These are phyloP conservation scores for Yarrowia galli DNA, from an alignment of 1,139 yeast genomes.

Conservation along the genomic window DNA sequence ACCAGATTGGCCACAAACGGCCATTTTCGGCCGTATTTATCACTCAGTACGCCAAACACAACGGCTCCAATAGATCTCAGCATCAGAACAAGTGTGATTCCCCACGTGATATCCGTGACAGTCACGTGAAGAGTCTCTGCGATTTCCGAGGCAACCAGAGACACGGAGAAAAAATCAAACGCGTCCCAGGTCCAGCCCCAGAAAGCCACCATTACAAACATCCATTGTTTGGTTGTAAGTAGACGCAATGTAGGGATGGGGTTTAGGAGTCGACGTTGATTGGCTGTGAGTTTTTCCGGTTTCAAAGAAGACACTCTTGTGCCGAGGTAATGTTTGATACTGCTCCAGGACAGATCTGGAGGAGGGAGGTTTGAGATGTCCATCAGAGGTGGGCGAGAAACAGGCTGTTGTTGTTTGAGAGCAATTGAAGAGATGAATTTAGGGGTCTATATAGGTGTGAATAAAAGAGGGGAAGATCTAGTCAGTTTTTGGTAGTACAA, in stretches of 20 bases:
- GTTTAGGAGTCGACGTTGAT: slow-evolving; percentile 52
- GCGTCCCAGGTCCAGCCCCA: slow-evolving; percentile 84
- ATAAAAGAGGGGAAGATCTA: not conserved
- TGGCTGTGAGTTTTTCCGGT: slow-evolving; percentile 52
- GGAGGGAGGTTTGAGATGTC: slow-evolving; percentile 9
- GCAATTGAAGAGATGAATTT: no score
- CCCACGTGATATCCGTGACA: slow-evolving; percentile 73
- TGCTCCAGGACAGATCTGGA: slow-evolving; percentile 37
- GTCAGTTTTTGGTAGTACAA: no score
- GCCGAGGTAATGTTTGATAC: slow-evolving; percentile 51
- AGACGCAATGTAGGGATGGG: slow-evolving; percentile 61
- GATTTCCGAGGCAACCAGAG: slow-evolving; percentile 63
- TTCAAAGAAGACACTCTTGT: slow-evolving; percentile 56
- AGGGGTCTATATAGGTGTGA: not conserved
- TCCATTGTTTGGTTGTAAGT: slow-evolving; percentile 63
- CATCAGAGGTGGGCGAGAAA: not conserved
- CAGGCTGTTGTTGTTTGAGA: no score
- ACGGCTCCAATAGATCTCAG: slow-evolving; percentile 78
- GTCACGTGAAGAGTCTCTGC: slow-evolving; percentile 61
- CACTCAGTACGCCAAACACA: slow-evolving; percentile 70
- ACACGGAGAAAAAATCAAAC: slow-evolving; percentile 75
- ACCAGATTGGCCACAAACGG: slow-evolving; percentile 64
- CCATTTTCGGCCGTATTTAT: slow-evolving; percentile 75
- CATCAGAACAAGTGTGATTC: slow-evolving; percentile 80
- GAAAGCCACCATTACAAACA: slow-evolving; percentile 67